Evolutionary conservation across 2,329 filamentous ascomycete species (phyloP), one percentile per base, ranked within the genome.

Genomic region (Cadophora sp.): DNA sequence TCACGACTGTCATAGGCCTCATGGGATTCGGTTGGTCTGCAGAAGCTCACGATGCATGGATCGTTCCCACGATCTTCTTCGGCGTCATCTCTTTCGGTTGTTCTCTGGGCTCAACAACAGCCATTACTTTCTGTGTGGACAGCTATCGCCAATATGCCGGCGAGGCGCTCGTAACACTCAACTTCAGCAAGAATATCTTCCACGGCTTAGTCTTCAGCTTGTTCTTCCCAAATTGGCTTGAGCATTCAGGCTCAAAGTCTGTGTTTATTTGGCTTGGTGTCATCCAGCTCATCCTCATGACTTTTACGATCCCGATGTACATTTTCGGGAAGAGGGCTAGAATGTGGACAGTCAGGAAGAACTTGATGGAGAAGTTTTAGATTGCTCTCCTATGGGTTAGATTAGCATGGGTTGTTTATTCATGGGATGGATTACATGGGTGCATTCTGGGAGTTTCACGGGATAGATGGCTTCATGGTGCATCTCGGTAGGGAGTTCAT

Each of bases 11-110:
- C 1, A 88, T 95, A 39, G 96, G 96, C 0, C 85, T 98, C 18
- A 97, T 97, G 89, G 95, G 94, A 1, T 98, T 96, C 75, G 95
- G 95, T n/a, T 98, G 95, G 96, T 94, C 91, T 11, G 93, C 91
- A 0, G 79, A 93, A 69, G 85, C 89, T 65, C 83, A 83, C 27
- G 88, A 97, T 74, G 83, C 85, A 24, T 98, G 92, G 92, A 96
- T 97, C 62, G 92, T 97, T 0, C 96, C 96, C 0, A 97, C 95
- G 0, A 78, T 97, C 4, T 97, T 98, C 81, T 97, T 98, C 72
- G 95, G 95, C 7, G 79, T 97, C 58, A 89, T 97, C 39, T 96
- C 92, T 0, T 97, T 98, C 75, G 96, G 95, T 0, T 97, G 95
- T 80, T 92, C 91, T 3, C 83, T 98, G 1, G 95, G 93, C 0